A percentile compares a stretch with the other conserved stretches of the same genome.
phyloP scores from a whole-genome alignment of 108 stramenopile species.

The Aureococcus anophagefferens region DNA sequence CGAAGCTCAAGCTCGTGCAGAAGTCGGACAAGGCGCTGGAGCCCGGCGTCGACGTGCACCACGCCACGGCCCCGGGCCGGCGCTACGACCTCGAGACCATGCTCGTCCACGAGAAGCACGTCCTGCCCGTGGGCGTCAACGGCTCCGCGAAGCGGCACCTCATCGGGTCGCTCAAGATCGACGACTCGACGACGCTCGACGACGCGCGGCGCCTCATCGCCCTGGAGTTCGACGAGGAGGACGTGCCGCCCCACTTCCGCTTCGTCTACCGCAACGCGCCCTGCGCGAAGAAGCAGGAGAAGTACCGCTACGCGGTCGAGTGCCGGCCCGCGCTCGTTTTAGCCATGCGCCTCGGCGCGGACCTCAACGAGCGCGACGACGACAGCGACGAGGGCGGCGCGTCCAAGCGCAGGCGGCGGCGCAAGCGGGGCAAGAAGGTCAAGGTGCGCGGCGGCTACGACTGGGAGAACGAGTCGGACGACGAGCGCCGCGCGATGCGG shows the following conservation, averaged over 20 bases:
- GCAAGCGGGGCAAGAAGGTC: no score
- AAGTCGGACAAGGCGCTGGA: neutral
- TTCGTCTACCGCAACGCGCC: slow-evolving; percentile 2
- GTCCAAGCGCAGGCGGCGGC: no score
- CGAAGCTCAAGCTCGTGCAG: neutral
- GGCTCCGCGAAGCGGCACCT: neutral
- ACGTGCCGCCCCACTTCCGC: slow-evolving; percentile 8
- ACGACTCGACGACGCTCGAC: slow-evolving; percentile 5
- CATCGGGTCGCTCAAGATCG: slow-evolving; percentile 1
- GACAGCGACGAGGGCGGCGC: no score
- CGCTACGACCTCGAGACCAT: slow-evolving; percentile 3
- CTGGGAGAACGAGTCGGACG: no score
- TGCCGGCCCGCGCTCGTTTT: neutral
- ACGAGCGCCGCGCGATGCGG: no score
- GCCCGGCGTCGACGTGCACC: neutral
- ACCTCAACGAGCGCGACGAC: no score
- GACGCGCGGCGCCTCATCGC: neutral
- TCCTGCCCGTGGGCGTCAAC: neutral
- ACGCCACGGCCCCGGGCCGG: neutral
- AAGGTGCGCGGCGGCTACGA: no score
- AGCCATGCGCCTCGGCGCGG: no score
- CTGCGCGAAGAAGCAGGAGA: slow-evolving; percentile 1
- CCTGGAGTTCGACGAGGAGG: slow-evolving; percentile 10
- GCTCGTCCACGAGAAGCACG: neutral
- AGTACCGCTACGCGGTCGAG: neutral